A percentile compares a stretch with the other conserved stretches of the same genome.
phyloP scores from a whole-genome alignment of 495 filamentous ascomycete species.

The Patellaria atrata region DNA sequence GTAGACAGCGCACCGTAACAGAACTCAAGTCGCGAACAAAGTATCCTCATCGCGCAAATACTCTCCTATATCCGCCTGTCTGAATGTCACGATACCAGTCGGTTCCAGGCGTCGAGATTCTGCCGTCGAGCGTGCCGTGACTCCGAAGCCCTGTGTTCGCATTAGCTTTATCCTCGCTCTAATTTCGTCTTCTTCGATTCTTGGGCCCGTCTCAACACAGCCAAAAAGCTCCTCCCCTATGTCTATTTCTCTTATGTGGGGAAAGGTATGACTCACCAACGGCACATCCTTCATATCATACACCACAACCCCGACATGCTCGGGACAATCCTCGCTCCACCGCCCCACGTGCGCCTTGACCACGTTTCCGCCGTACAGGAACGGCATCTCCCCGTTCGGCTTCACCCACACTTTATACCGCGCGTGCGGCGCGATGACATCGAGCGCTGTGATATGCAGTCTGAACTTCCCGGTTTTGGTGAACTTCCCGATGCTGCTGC shows the following conservation, averaged over 20 bases:
- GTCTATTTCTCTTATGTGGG: background rate
- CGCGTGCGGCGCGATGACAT: slow-evolving; percentile 74
- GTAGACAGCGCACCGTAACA: too few species aligned
- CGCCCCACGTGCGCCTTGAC: slow-evolving; percentile 85
- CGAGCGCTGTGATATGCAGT: slow-evolving; percentile 69
- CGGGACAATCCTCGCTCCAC: slow-evolving; percentile 74
- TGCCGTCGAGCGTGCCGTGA: slow-evolving; percentile 67
- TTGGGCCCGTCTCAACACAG: too few species aligned
- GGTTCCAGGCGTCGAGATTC: slow-evolving; percentile 74
- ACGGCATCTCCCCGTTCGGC: slow-evolving; percentile 88
- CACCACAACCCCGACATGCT: slow-evolving; percentile 64
- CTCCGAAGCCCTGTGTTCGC: slow-evolving; percentile 51
- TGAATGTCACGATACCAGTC: slow-evolving; percentile 70
- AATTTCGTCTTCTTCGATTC: too few species aligned
- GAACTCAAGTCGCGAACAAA: slow-evolving; percentile 30
- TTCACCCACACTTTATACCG: slow-evolving; percentile 93
- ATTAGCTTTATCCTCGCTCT: slow-evolving; percentile 5
- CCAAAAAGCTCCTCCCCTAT: background rate
- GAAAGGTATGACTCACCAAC: slow-evolving; percentile 35
- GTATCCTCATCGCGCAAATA: slow-evolving; percentile 65
- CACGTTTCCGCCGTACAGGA: slow-evolving; percentile 78
- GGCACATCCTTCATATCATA: slow-evolving; percentile 63
- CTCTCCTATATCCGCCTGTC: slow-evolving; percentile 82
- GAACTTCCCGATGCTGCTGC: slow-evolving; percentile 72
- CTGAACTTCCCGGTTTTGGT: slow-evolving; percentile 88